These are phyloP conservation scores for Diutina rugosa DNA, from an alignment of 1,139 yeast species.

Conservation along the genomic window DNA sequence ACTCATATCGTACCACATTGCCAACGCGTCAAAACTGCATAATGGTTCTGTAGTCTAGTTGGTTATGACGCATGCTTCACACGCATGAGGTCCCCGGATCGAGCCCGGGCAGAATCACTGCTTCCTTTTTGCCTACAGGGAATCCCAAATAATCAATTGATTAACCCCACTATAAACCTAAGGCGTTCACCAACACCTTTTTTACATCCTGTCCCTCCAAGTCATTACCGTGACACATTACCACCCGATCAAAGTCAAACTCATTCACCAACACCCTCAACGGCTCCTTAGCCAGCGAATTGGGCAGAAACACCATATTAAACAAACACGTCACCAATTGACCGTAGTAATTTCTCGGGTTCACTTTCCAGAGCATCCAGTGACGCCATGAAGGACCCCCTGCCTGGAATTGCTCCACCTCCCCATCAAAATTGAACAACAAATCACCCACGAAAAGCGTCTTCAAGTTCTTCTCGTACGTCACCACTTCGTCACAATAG, in stretches of 20 bases:
- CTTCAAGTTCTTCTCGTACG: slow-evolving; percentile 33
- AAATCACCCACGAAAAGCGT: slow-evolving; percentile 45
- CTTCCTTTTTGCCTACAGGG: not conserved
- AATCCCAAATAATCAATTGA: not conserved
- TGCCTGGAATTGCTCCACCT: slow-evolving; percentile 9
- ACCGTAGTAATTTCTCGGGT: slow-evolving; percentile 19
- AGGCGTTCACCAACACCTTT: not conserved
- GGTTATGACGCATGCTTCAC: not conserved
- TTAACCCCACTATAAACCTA: not conserved
- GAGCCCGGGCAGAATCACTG: not conserved
- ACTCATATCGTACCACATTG: too few species aligned
- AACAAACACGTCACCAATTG: slow-evolving; percentile 20
- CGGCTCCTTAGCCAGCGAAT: slow-evolving; percentile 10
- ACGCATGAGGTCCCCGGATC: not conserved
- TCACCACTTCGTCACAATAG: slow-evolving; percentile 40
- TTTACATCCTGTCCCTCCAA: not conserved
- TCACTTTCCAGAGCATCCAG: slow-evolving; percentile 26
- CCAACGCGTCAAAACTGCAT: not conserved
- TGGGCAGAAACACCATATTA: slow-evolving; percentile 13
- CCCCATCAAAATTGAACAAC: slow-evolving; percentile 29
- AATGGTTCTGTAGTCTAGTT: not conserved
- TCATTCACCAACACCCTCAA: slow-evolving; percentile 16
- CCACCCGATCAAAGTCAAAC: slow-evolving; percentile 38
- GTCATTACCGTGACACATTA: slow-evolving; percentile 46
- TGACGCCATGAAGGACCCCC: slow-evolving; percentile 9